Conservation (phyloP, 495 filamentous ascomycete genomes). For the Articulospora tetracladia region DNA sequence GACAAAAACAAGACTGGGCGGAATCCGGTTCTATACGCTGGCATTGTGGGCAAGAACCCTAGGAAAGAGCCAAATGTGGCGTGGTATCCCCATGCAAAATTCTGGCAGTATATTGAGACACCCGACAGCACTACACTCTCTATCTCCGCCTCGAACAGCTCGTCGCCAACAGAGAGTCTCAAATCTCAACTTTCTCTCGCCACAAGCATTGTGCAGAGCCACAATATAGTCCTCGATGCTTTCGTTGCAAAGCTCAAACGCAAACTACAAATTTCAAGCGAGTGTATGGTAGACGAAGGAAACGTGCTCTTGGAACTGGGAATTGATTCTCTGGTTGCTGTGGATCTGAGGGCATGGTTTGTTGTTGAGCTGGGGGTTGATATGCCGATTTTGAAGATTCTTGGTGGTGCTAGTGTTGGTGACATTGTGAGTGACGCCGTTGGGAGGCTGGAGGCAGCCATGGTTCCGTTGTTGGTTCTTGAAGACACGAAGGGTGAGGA, state of each 20-base stretch:
- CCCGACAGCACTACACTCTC: not conserved
- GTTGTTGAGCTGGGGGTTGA: slow-evolving; percentile 35
- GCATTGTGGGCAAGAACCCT: not conserved
- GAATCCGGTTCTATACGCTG: not conserved
- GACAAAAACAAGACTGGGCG: not conserved
- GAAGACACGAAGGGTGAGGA: not conserved
- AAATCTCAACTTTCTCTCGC: not conserved
- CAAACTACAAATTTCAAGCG: not conserved
- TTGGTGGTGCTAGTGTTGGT: slow-evolving; percentile 27
- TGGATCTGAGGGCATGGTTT: slow-evolving; percentile 37
- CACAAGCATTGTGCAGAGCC: not conserved
- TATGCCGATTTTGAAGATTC: slow-evolving; percentile 46
- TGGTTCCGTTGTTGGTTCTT: not conserved
- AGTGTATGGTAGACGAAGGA: not conserved
- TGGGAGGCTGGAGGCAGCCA: not conserved
- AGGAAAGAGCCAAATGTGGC: not conserved
- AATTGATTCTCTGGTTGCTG: slow-evolving; percentile 33
- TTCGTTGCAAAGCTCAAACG: not conserved
- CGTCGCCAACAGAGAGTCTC: not conserved
- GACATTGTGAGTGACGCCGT: not conserved
- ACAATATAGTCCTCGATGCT: not conserved
- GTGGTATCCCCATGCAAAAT: not conserved
- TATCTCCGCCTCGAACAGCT: not conserved
- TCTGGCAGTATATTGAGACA: not conserved
- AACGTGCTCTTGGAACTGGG: slow-evolving; percentile 27